phyloP scores from a whole-genome alignment of 306 rosid genomes.

The Ochetophila trinervis region DNA sequence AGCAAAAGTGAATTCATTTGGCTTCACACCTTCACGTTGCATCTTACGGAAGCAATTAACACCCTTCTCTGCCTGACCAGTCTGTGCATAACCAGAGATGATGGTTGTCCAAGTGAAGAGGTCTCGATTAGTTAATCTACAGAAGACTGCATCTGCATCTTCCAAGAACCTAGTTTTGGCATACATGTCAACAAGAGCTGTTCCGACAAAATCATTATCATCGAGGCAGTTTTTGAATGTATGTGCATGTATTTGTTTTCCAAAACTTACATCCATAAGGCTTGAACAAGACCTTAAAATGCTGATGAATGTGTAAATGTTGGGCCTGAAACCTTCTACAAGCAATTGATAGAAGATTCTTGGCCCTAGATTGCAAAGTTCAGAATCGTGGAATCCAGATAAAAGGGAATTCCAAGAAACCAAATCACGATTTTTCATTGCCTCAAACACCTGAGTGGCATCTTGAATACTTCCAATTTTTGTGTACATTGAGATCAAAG shows the following conservation, averaged over 20 bases:
- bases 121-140: conserved; percentile 21
- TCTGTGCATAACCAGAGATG: conserved; percentile 33
- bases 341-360: conserved; percentile 32
- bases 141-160: conserved; percentile 32
- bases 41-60: conserved; percentile 22
- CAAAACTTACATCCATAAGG: conserved; percentile 27
- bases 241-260: conserved; percentile 36
- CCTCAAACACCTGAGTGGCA: conserved; percentile 27
- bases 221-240: conserved; percentile 30
- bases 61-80: conserved; percentile 37
- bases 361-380: conserved; percentile 27
- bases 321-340: conserved; percentile 37
- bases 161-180: conserved; percentile 34
- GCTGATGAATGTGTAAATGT: conserved; percentile 30
- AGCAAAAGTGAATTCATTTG: conserved; percentile 36
- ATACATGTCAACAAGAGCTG: conserved; percentile 41
- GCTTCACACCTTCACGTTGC: conserved; percentile 28
- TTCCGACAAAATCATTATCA: conserved; percentile 27
- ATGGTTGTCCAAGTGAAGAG: conserved; percentile 37
- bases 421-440: conserved; percentile 27
- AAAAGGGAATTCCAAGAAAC: conserved; percentile 38
- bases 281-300: conserved; percentile 39
- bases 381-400: conserved; percentile 20
- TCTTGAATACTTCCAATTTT: conserved; percentile 26
- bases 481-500: conserved; percentile 40